A percentile compares a stretch with the other conserved stretches of the same genome.
phyloP scores from a whole-genome alignment of 805 yeast genomes.

The Zygosaccharomyces bailii region DNA sequence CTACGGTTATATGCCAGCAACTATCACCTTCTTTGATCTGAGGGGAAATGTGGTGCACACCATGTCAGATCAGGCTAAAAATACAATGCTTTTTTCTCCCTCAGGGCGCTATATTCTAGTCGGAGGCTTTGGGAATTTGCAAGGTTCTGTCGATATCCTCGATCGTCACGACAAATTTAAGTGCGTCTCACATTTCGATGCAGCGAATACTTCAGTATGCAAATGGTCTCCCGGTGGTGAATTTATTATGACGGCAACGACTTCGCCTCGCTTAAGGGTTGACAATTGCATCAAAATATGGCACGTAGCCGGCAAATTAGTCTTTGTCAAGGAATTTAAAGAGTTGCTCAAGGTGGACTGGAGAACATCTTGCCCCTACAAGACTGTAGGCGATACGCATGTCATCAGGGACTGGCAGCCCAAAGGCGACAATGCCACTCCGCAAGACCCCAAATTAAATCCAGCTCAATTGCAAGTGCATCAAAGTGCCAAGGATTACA shows the following conservation, averaged over 20 bases:
- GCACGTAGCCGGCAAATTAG: conserved; percentile 83
- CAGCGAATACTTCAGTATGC: conserved; percentile 92
- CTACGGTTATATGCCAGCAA: conserved; percentile 97
- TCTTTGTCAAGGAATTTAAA: conserved; percentile 71
- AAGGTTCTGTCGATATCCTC: conserved; percentile 91
- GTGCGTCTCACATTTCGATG: conserved; percentile 78
- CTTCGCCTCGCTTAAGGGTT: conserved; percentile 93
- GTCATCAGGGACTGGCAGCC: conserved; percentile 32
- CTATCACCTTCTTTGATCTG: conserved; percentile 89
- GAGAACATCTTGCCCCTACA: conserved; percentile 52
- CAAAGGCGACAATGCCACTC: conserved; percentile 38
- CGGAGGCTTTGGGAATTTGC: conserved; percentile 97
- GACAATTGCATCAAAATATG: conserved; percentile 93
- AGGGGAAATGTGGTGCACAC: conserved; percentile 84
- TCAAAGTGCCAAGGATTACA: conserved; percentile 59
- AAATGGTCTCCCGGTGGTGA: conserved; percentile 98
- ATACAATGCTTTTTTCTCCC: conserved; percentile 88
- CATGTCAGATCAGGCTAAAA: conserved; percentile 82
- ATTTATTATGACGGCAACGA: conserved; percentile 89
- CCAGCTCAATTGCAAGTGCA: conserved; percentile 61
- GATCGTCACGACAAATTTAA: conserved; percentile 85
- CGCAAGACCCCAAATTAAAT: conserved; percentile 48
- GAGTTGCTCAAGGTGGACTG: conserved; percentile 82
- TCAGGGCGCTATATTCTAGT: conserved; percentile 87
- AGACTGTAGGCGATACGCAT: conserved; percentile 31